Base-by-base conservation (phyloP, 1,284 basidiomycete genomes). In the Moniliophthora roreri region DNA sequence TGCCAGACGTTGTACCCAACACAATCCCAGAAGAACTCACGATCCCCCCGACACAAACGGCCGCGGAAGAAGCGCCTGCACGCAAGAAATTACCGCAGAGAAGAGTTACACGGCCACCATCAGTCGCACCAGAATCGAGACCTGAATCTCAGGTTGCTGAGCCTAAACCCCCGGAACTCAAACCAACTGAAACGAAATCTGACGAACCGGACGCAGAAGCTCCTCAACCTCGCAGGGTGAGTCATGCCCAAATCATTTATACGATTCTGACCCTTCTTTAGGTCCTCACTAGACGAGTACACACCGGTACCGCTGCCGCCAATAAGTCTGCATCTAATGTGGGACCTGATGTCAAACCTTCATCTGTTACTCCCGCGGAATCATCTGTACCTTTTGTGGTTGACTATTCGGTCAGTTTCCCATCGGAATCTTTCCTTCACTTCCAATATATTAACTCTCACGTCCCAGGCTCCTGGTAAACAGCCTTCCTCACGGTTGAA, bases 1-100 rank as follows among this genome's bases (percentile, higher is more conserved):
- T 77, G 2, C 74, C 76, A 1, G 67, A 71, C 41, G 66, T 69
- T 53, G 63, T 79, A 34, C 75, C 74, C 6, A 79, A 77, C 54
- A 72, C 75, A 1, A 70, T 73, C 52, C 65, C 72, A 0, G 68
- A 72, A 21, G 78, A 79, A 53, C 70, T 71, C 1, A 73, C 76
- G 4, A 49, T 71, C 15, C 62, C 63, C 35, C 59, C 58, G 16
- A 44, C 42, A 13, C 41, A 52, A 21, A 36, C 23, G 11, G 38
- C 35, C 26, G 39, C 36, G 3, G 18, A 39, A 40, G 20, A 20
- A 24, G 9, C 20, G 15, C 34, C 54, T 15, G n/a, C 54, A 21
- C 45, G 50, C 15, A 48, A 28, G 23, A 41, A 36, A 28, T 44
- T 42, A 26, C 46, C 32, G 10, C 46, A 7, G 6, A 15, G 37